Evolutionary conservation across 1,284 basidiomycete species (phyloP), one percentile per base, ranked within the genome.

Genomic region (Cerioporus squamosus): DNA sequence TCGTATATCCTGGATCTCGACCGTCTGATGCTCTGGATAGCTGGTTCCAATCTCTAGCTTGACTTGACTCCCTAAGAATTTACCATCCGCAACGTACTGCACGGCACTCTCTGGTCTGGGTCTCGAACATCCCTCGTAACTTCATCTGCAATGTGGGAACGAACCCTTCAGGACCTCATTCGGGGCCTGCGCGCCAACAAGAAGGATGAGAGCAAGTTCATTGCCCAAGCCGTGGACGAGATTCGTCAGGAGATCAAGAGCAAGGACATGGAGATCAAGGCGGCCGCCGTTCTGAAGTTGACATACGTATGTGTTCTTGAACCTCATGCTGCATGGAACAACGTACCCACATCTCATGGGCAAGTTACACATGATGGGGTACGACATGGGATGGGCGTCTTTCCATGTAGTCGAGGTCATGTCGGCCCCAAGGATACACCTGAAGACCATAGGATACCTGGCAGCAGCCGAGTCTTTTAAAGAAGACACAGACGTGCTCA

Each of bases 391-490:
- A 66, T 95, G 91, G 90, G 91, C 90, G 33, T 90, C 95, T 6
- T 98, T 98, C 71, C 90, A 97, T 74, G 92, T 99, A 57, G 90
- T 99, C 14, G 97, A 99, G 71, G 94, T 97, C 69, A 99, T 99
- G 97, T 96, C 95, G 29, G 95, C 94, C 2, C 80, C 91, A 2
- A 89, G 89, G 68, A 88, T 91, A 67, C 95, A 98, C 75, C 82
- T 97, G 66, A 99, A 99, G 81, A 89, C 89, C 42, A 90, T 98
- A 44, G 97, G 97, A 15, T 99, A 99, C 76, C 87, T 99, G 15
- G 97, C 93, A 1, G 96, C 97, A 1, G 82, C 86, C 0, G 94
- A 97, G 74, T 96, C 95, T 0, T 99, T 99, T 73, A 85, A 90
- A 29, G 86, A 94, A 63, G 94, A 97, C 61, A 98, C 96, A 0